A percentile compares a stretch with the other conserved stretches of the same genome.
Evolutionary conservation across 2,329 filamentous ascomycete genomes (phyloP).

Genomic region (Rhynchosporium graminicola): DNA sequence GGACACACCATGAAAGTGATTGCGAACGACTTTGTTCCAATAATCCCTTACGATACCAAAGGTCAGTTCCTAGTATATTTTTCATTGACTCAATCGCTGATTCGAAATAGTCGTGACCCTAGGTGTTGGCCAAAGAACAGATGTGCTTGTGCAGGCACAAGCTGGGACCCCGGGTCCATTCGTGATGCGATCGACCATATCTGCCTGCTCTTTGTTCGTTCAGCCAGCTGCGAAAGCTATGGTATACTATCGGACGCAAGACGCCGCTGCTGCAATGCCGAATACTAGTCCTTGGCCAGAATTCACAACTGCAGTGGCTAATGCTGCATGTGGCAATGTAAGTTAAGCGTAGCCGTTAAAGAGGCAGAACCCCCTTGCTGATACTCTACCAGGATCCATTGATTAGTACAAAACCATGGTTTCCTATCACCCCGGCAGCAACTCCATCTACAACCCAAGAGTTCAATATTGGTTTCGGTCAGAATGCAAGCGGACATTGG

Average conservation of each 20-base stretch:
- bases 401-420: slow-evolving; percentile 3
- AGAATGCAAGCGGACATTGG: slow-evolving; percentile 6
- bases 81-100: slow-evolving; percentile 60
- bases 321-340: slow-evolving; percentile 31
- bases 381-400: not conserved
- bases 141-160: slow-evolving; percentile 50
- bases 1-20: slow-evolving; percentile 60
- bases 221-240: slow-evolving; percentile 58
- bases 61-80: not conserved
- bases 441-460: slow-evolving; percentile 4
- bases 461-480: slow-evolving; percentile 2
- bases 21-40: slow-evolving; percentile 63
- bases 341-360: not conserved
- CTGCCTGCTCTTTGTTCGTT: slow-evolving; percentile 49
- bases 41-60: slow-evolving; percentile 42
- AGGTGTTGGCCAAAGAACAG: slow-evolving; percentile 55
- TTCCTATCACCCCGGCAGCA: not conserved
- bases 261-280: slow-evolving; percentile 51
- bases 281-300: slow-evolving; percentile 49
- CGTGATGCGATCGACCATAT: slow-evolving; percentile 58
- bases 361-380: not conserved
- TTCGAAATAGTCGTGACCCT: slow-evolving; percentile 52
- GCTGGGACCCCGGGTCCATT: slow-evolving; percentile 46
- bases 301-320: slow-evolving; percentile 49
- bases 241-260: slow-evolving; percentile 64